Evolutionary conservation across 352 stramenopile species (phyloP), one percentile per base, ranked within the genome.

Genomic region (Phytophthora aleatoria): DNA sequence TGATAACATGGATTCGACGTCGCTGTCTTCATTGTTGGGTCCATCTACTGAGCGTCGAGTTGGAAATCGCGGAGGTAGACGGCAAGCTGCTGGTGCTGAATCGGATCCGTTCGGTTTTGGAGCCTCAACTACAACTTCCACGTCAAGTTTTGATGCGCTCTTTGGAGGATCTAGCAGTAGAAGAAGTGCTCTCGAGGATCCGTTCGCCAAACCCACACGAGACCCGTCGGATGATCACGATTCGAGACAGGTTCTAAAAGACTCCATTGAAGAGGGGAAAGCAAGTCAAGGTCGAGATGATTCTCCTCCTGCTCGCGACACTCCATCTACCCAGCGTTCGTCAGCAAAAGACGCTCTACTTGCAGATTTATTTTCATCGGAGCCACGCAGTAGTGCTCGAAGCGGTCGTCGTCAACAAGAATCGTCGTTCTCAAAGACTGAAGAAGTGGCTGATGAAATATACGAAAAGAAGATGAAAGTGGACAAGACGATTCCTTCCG

Each of bases 281-380:
- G 1, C 16, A 30, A 33, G 50, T 31, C 13, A 49, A 56, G 15
- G 6, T 24, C 33, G 12, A 28, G 36, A 44, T 10, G n/a, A 52
- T 48, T 5, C 35, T 15, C 30, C 16, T 52, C n/a, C 44, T 16
- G 13, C 10, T 52, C 53, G 50, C 38, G 31, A 51, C 15, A 9
- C 50, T 20, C 26, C 28, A 61, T 5, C 15, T 27, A 44, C 8
- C 15, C 33, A 57, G 3, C 30, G 26, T 33, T 43, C 67, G 27
- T 76, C 71, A 20, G 73, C 57, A 7, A 85, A 82, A 58, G 71
- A 77, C 26, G 71, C 81, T 64, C 49, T 83, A 11, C 67, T 83
- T 2, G 64, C 72, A 11, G 66, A 79, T 63, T 60, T 81, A 33
- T 77, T 81, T 28, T 44, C 73, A 10, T 52, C 51, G 15, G 63